Evolutionary conservation across 2,329 filamentous ascomycete genomes (phyloP), one percentile per base, ranked within the genome.

Genomic region (Beauveria bassiana): DNA sequence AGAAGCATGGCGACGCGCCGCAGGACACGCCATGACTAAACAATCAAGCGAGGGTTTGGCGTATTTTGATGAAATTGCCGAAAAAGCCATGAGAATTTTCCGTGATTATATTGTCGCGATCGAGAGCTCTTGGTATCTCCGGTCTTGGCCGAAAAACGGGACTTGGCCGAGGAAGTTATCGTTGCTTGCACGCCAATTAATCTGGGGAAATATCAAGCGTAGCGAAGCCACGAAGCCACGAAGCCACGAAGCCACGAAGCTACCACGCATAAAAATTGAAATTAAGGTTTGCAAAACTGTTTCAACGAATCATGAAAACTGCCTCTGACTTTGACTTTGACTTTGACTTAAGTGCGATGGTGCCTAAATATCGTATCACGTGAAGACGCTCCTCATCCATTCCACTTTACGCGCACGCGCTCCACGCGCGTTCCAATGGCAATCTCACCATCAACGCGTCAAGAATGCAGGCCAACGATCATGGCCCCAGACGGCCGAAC

Each of bases 281-380:
- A 46, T 20, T 20, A 24, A 46, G 45, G 34, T 38, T 38, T 38
- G 2, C 34, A 38, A 16, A 38, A 38, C 34, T 38, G 34, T 38
- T 38, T 38, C 12, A 38, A 38, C 34, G 34, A 38, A 9, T 12
- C 45, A 46, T 24, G 14, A 22, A 51, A 14, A 34, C n/a, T n/a
- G n/a, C 22, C 51, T 26, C 34, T n/a, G 8, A 16, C 34, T 7
- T 14, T 1, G 18, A 6, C 34, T 16, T 24, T 40, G 7, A 18
- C 22, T 43, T 22, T 22, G 22, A 22, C 22, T 22, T 2, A 20
- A 24, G 42, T 53, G 45, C 34, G 31, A 24, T 50, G 59, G 43
- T 61, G 43, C 51, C 51, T 38, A 55, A 46, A 45, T 24, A 40
- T 6, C 20, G 34, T 18, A 61, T 56, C 59, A 61, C 59, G 59